Percentiles rank a stretch among this genome's conserved stretches.
These are phyloP conservation scores for Coccomyxa subellipsoidea DNA, from an alignment of 163 green algal genomes.

Conservation along the genomic window DNA sequence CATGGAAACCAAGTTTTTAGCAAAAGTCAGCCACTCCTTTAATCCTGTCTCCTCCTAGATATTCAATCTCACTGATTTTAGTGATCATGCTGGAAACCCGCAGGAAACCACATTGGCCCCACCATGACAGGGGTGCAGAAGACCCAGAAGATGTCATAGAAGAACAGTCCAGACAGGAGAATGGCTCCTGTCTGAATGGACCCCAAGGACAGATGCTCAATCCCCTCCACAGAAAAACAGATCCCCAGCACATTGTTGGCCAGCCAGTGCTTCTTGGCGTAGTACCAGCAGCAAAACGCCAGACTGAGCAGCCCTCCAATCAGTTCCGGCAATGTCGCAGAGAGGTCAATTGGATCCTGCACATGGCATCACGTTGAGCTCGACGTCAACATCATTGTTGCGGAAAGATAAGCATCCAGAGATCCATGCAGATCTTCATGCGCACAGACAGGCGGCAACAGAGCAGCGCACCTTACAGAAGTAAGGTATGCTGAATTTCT, in stretches of 20 bases:
- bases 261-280: conserved; percentile 85
- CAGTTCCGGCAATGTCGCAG: conserved; percentile 51
- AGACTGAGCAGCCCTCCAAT: conserved; percentile 40
- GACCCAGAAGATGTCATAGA: conserved; percentile 99
- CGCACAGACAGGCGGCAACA: not conserved
- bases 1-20: not conserved
- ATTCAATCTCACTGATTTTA: too few relatives aligned
- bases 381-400: too few relatives aligned
- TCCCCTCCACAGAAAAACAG: conserved; percentile 88
- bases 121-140: conserved; percentile 97
- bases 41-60: too few relatives aligned
- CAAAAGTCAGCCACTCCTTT: too few relatives aligned
- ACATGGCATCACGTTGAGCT: not conserved
- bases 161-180: conserved; percentile 87
- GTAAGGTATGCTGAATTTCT: conserved; percentile 41
- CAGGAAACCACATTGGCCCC: not conserved
- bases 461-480: conserved; percentile 30
- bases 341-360: conserved; percentile 33
- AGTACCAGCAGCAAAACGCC: conserved; percentile 82
- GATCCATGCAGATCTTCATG: not conserved
- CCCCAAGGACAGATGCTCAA: conserved; percentile 87
- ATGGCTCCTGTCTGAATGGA: conserved; percentile 68
- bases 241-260: conserved; percentile 95
- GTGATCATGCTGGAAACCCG: too few relatives aligned
- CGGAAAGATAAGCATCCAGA: not conserved